A percentile compares a stretch with the other conserved stretches of the same genome.
Evolutionary conservation across 768 basidiomycete species (phyloP).

Genomic region (Suillus clintonianus): DNA sequence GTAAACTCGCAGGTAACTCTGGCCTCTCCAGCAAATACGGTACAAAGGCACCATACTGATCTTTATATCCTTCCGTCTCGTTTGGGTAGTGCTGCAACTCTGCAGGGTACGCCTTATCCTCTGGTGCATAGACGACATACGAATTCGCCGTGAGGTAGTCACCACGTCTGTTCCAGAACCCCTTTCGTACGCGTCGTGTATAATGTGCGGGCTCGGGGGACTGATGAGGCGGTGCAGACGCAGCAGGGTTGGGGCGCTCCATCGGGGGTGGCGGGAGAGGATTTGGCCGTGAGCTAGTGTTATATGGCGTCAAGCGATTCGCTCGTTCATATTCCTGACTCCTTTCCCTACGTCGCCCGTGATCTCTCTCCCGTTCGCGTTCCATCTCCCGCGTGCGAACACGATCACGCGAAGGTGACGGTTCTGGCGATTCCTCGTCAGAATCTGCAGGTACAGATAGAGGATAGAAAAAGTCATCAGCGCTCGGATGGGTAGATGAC

Average conservation of each 20-base stretch:
- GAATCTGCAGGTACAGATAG: conserved; percentile 16
- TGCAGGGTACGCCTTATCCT: conserved; percentile 51
- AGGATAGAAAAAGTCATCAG: conserved; percentile 27
- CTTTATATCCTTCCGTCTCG: conserved; percentile 53
- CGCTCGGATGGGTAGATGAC: conserved; percentile 20
- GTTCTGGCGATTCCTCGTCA: conserved; percentile 12
- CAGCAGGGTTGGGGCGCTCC: conserved; percentile 24
- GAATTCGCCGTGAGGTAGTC: conserved; percentile 61
- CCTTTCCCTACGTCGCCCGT: background rate
- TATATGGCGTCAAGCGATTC: background rate
- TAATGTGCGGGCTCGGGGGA: conserved; percentile 31
- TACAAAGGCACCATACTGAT: conserved; percentile 49
- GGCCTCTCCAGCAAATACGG: conserved; percentile 45
- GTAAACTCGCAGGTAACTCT: conserved; percentile 64
- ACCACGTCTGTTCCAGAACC: conserved; percentile 76
- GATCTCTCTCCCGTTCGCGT: conserved; percentile 3
- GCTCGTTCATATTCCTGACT: background rate
- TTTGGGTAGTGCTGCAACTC: conserved; percentile 64
- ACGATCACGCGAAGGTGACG: conserved; percentile 25
- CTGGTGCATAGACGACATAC: conserved; percentile 69
- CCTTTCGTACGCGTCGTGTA: conserved; percentile 45
- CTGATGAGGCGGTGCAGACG: conserved; percentile 27
- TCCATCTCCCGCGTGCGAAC: background rate
- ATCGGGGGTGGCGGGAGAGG: conserved; percentile 31
- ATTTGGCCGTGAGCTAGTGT: conserved; percentile 11